Percentiles rank a stretch among this genome's conserved stretches.
Evolutionary conservation across 805 yeast genomes (phyloP).

Genomic region (Hanseniaspora pseudoguilliermondii): DNA sequence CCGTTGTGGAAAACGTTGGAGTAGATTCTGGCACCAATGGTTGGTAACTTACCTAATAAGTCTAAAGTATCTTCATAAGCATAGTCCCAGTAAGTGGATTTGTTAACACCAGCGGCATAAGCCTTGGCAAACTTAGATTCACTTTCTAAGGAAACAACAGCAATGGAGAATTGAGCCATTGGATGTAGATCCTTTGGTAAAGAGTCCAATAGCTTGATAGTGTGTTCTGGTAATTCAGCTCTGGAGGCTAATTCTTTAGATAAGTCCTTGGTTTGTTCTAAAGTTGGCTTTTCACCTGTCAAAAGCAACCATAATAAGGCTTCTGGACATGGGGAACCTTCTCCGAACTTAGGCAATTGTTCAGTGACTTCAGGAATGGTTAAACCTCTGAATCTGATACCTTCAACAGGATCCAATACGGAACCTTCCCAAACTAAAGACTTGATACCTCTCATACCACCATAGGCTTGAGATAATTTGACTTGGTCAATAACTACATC

Average conservation of each 20-base stretch:
- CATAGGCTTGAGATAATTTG: constrained; percentile 67
- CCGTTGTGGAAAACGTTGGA: constrained; percentile 78
- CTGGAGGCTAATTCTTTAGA: constrained; percentile 70
- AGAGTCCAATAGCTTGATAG: constrained; percentile 55
- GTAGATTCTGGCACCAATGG: constrained; percentile 71
- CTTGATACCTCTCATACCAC: constrained; percentile 84
- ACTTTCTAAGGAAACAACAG: constrained; percentile 65
- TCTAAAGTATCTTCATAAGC: constrained; percentile 71
- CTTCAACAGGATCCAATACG: constrained; percentile 71
- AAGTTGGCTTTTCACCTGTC: constrained; percentile 75
- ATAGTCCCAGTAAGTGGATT: constrained; percentile 74
- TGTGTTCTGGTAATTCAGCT: constrained; percentile 66
- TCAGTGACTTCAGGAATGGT: constrained; percentile 69
- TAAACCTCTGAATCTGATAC: constrained; percentile 74
- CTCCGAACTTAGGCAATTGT: constrained; percentile 63
- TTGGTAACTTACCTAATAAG: constrained; percentile 68
- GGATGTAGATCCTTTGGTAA: constrained; percentile 70
- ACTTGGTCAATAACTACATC: constrained; percentile 59
- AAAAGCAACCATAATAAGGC: constrained; percentile 69
- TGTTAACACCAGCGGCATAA: constrained; percentile 69
- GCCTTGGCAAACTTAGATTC: constrained; percentile 79
- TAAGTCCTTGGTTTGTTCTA: constrained; percentile 53
- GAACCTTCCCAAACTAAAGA: constrained; percentile 85
- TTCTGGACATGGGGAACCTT: constrained; percentile 67
- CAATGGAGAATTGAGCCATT: constrained; percentile 82